Base-by-base conservation (phyloP, 75 land plant species). In the Larix kaempferi region DNA sequence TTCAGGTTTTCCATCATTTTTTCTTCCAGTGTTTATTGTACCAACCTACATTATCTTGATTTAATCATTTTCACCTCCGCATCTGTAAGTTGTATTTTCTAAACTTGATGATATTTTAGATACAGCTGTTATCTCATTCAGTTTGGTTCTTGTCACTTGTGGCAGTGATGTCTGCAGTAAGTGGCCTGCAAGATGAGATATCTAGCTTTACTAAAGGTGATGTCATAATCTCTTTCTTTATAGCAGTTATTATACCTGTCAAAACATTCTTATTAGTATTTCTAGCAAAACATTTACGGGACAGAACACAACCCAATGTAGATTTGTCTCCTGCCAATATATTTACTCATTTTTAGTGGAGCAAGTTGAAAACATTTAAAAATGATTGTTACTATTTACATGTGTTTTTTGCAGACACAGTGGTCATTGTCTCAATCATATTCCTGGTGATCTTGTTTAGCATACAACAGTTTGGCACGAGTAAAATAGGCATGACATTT, bases 121-220 rank as follows among this genome's bases (percentile, higher is more conserved):
- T 49, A 11, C 54, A 49, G 54, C 54, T 49, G 11, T 76, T 19
- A 29, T 74, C 16, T 60, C 16, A 76, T 61, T 33, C 25, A 76
- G 22, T 44, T 76, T 57, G 41, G 62, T 77, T 78, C 27, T 80
- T 54, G 33, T 29, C 33, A 29, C 33, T 29, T 29, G 6, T 59
- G 82, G 80, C 89, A 95, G 98, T 95, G 16, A 84, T 94, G 88
- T 96, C 99, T 56, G 96, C 99, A 63, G 90, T 96, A 71, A 90
- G 91, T 83, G 99, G 99, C 60, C 82, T 92, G 72, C 86, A 90
- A 76, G 94, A 89, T 84, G 66, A 78, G 72, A 74, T 90, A 80
- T 75, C 79, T 16, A 89, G 90, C 61, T 88, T 92, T 79, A 82
- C 78, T 57, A 76, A 87, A 88, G 84, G 94, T 90, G 66, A 74